phyloP scores from a whole-genome alignment of 345 rosid species.

The Gynandropsis gynandra region DNA sequence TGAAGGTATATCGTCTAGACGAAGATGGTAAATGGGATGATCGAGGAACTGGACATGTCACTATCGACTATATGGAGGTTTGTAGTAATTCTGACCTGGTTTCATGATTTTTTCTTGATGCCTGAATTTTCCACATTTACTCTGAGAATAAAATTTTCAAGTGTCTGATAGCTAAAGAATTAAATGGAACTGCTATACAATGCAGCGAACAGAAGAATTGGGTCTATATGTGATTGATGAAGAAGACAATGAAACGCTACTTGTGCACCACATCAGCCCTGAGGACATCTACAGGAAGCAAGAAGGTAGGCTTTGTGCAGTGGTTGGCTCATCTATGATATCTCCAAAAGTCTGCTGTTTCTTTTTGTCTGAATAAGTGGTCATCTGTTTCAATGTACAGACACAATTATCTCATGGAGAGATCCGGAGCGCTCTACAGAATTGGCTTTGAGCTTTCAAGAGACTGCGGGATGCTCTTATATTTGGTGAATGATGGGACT shows the following conservation, averaged over 20 bases:
- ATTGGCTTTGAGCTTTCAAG: constrained; percentile 96
- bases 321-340: constrained; percentile 3
- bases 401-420: constrained; percentile 97
- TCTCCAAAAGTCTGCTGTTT: neutral
- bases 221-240: constrained; percentile 82
- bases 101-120: constrained; percentile 17
- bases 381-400: constrained; percentile 36
- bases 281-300: constrained; percentile 96
- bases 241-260: constrained; percentile 86
- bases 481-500: constrained; percentile 42
- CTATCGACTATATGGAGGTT: constrained; percentile 88
- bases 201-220: constrained; percentile 86
- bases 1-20: constrained; percentile 83
- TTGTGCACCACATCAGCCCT: constrained; percentile 74
- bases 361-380: constrained; percentile 8
- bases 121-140: constrained; percentile 9
- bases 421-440: constrained; percentile 84
- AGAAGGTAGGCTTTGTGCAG: constrained; percentile 57
- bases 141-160: neutral
- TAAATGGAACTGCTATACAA: constrained; percentile 17
- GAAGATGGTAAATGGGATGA: constrained; percentile 99
- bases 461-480: constrained; percentile 84
- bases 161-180: constrained; percentile 21
- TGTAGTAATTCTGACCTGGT: constrained; percentile 26
- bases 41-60: constrained; percentile 96